Evolutionary conservation across 1,284 basidiomycete species (phyloP).

Genomic region (Ganoderma lingzhi): DNA sequence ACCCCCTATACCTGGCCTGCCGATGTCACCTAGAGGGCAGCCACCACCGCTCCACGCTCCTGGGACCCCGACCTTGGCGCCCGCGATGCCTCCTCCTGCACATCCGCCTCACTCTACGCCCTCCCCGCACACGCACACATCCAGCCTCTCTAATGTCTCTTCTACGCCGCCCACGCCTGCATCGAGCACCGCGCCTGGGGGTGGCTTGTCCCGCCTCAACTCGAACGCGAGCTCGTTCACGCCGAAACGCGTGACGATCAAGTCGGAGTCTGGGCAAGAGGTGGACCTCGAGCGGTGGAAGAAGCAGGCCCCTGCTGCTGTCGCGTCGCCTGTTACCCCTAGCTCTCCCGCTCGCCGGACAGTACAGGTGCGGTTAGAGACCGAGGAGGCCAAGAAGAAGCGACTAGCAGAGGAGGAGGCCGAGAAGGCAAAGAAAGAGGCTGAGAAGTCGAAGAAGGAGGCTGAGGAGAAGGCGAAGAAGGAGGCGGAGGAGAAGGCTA

Average conservation of each 20-base stretch:
- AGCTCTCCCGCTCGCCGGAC: conserved; percentile 50
- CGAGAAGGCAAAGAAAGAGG: conserved; percentile 51
- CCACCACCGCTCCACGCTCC: conserved; percentile 57
- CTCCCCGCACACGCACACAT: conserved; percentile 56
- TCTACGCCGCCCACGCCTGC: conserved; percentile 73
- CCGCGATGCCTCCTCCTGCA: conserved; percentile 53
- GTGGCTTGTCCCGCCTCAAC: conserved; percentile 55
- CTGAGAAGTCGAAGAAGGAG: conserved; percentile 44
- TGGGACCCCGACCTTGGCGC: no score
- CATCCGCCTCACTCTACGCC: conserved; percentile 62
- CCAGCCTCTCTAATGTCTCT: conserved; percentile 57
- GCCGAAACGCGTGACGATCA: conserved; percentile 63
- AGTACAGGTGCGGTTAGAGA: conserved; percentile 50
- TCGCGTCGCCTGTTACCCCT: conserved; percentile 50
- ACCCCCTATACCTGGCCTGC: conserved; percentile 52
- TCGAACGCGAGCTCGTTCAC: conserved; percentile 71
- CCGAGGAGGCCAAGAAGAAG: conserved; percentile 56
- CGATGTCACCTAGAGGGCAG: conserved; percentile 72
- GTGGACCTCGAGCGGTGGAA: conserved; percentile 62
- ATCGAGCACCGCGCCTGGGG: conserved; percentile 49
- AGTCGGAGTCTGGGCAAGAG: conserved; percentile 65
- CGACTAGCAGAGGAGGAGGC: conserved; percentile 54
- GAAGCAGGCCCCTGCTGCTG: conserved; percentile 46
- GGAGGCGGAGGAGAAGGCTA: conserved; percentile 43
- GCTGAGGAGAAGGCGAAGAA: conserved; percentile 44